These are phyloP conservation scores for Fusarium sp. DNA, from an alignment of 2,329 filamentous ascomycete species.

Conservation along the genomic window DNA sequence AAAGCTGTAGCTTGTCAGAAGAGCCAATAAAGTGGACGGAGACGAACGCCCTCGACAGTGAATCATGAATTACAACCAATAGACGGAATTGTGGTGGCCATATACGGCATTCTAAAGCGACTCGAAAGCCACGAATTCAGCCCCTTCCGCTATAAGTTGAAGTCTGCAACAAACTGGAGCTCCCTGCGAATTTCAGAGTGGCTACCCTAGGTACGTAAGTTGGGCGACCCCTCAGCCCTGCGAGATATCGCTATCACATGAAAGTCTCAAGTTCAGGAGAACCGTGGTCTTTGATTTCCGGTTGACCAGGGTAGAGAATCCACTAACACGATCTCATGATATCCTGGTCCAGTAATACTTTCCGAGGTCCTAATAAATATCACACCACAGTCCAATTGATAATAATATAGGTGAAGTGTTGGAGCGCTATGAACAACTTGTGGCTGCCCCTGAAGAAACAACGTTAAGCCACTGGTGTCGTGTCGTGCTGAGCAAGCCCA, in stretches of 20 bases:
- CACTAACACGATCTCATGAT: constrained; percentile 15
- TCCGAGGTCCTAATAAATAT: constrained; percentile 21
- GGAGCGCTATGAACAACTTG: not conserved
- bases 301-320: constrained; percentile 8
- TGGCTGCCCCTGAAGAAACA: constrained; percentile 14
- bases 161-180: not conserved
- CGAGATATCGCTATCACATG: constrained; percentile 18
- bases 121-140: not conserved
- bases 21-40: not conserved
- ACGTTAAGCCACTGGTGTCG: constrained; percentile 23
- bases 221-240: not conserved
- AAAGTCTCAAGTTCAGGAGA: not conserved
- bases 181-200: not conserved
- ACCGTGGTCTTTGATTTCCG: not conserved
- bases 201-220: not conserved
- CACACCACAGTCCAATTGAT: constrained; percentile 20
- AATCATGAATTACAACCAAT: not conserved
- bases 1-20: not conserved
- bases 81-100: not conserved
- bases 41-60: not conserved
- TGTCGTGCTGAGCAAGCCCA: constrained; percentile 12
- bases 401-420: not conserved
- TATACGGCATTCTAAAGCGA: not conserved
- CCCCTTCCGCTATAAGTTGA: not conserved
- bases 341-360: constrained; percentile 24